Conservation (phyloP, 768 basidiomycete genomes). For the Lentinula boryana region DNA sequence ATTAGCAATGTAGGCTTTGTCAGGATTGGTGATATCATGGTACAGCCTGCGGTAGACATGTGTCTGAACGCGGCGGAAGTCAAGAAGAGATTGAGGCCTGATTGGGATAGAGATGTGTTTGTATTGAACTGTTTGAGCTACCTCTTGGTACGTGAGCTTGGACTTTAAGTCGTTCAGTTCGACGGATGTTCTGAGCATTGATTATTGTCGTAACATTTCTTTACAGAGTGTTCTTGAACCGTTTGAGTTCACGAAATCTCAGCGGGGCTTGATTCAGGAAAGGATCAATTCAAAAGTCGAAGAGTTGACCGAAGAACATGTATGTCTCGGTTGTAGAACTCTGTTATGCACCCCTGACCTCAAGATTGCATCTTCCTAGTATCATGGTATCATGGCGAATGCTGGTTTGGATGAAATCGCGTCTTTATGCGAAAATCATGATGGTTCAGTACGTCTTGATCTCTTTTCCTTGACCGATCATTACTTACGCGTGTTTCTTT, state of each 20-base stretch:
- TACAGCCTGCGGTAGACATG: slow-evolving; percentile 81
- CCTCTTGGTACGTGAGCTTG: slow-evolving; percentile 51
- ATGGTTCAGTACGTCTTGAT: slow-evolving; percentile 29
- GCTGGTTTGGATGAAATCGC: slow-evolving; percentile 46
- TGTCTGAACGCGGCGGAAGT: slow-evolving; percentile 63
- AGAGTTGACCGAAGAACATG: slow-evolving; percentile 77
- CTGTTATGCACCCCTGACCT: too few species aligned
- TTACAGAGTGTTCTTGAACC: slow-evolving; percentile 58
- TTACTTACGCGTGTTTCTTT: not conserved
- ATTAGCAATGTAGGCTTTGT: not conserved
- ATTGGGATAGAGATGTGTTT: slow-evolving; percentile 83
- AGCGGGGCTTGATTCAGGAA: slow-evolving; percentile 50
- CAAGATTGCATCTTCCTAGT: slow-evolving; percentile 23
- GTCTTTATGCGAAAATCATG: slow-evolving; percentile 33
- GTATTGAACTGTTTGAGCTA: slow-evolving; percentile 83
- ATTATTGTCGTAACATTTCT: not conserved
- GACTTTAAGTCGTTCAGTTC: not conserved
- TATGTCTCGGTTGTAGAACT: slow-evolving; percentile 29
- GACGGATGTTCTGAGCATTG: too few species aligned
- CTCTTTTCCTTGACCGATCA: not conserved
- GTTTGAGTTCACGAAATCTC: slow-evolving; percentile 61
- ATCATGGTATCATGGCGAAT: slow-evolving; percentile 43
- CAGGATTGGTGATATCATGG: slow-evolving; percentile 38
- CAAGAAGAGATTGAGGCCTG: slow-evolving; percentile 44
- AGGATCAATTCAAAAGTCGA: slow-evolving; percentile 59